Conservation (phyloP, 208 protist species). For the Crithidia brevicula region DNA sequence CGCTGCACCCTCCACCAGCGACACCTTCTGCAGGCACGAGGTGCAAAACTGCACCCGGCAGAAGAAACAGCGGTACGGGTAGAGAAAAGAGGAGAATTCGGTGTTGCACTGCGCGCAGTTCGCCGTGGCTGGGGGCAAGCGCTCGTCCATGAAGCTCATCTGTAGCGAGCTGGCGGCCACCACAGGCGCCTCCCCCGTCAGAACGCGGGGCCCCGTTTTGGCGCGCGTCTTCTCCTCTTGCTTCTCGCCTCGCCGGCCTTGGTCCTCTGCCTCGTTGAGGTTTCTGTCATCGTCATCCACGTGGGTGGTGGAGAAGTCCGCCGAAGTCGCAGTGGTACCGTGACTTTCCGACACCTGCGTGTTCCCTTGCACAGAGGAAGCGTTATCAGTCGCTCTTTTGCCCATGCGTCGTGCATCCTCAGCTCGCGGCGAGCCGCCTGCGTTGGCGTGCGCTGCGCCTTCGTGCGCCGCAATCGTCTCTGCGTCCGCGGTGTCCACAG, state of each 20-base stretch:
- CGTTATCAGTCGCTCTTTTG: too few species aligned
- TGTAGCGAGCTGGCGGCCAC: conserved; percentile 6
- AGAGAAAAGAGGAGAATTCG: conserved; percentile 66
- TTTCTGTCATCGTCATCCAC: not conserved
- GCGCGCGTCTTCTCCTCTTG: not conserved
- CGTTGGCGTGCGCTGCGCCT: too few species aligned
- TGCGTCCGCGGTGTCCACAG: too few species aligned
- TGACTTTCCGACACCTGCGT: not conserved
- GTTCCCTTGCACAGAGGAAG: not conserved
- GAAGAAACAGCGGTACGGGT: conserved; percentile 71
- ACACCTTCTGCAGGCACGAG: conserved; percentile 49
- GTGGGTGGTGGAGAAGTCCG: not conserved
- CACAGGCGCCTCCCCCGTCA: not conserved
- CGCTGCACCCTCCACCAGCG: conserved; percentile 5
- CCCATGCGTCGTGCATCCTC: too few species aligned
- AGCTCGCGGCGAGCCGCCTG: too few species aligned
- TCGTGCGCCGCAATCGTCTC: too few species aligned
- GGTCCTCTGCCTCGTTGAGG: too few species aligned
- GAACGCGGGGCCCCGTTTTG: not conserved
- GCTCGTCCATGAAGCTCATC: conserved; percentile 37
- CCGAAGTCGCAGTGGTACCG: not conserved
- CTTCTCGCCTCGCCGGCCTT: not conserved
- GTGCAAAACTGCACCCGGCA: conserved; percentile 69
- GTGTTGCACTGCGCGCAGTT: conserved; percentile 62
- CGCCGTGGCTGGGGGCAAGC: conserved; percentile 35